Percentiles rank a stretch among this genome's conserved stretches.
These are phyloP conservation scores for Prinsepia uniflora DNA, from an alignment of 306 rosid genomes.

Conservation along the genomic window DNA sequence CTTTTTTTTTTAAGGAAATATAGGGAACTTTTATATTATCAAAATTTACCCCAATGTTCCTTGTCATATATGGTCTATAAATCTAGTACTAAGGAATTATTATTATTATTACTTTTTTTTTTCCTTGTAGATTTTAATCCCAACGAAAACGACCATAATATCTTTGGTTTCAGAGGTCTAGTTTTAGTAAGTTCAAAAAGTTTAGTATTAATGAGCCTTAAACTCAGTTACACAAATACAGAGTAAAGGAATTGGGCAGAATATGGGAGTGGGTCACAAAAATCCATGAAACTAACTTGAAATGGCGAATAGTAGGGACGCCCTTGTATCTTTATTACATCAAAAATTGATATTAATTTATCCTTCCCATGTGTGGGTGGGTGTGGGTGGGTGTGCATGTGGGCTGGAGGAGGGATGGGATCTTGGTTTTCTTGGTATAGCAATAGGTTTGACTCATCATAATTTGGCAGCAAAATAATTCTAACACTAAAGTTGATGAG, in stretches of 20 bases:
- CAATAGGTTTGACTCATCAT: background rate
- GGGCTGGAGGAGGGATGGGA: background rate
- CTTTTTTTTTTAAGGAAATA: background rate
- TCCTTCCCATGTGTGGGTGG: background rate
- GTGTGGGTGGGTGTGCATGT: too few relatives aligned
- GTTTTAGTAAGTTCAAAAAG: background rate
- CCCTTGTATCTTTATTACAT: background rate
- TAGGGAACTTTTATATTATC: background rate
- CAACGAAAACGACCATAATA: background rate
- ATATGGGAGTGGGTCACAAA: background rate
- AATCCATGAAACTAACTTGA: background rate
- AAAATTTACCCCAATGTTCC: background rate
- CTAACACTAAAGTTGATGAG: background rate
- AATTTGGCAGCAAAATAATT: background rate
- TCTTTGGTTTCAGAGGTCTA: background rate
- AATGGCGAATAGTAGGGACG: background rate
- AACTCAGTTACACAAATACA: background rate
- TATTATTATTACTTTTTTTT: background rate
- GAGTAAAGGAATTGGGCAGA: background rate
- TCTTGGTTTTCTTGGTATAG: background rate
- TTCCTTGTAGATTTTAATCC: background rate
- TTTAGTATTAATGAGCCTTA: background rate
- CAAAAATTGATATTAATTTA: background rate
- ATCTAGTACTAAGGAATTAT: background rate
- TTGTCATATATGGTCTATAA: background rate